Base-by-base conservation (phyloP, 169 alveolate genomes). In the Cryptosporidium parvum region DNA sequence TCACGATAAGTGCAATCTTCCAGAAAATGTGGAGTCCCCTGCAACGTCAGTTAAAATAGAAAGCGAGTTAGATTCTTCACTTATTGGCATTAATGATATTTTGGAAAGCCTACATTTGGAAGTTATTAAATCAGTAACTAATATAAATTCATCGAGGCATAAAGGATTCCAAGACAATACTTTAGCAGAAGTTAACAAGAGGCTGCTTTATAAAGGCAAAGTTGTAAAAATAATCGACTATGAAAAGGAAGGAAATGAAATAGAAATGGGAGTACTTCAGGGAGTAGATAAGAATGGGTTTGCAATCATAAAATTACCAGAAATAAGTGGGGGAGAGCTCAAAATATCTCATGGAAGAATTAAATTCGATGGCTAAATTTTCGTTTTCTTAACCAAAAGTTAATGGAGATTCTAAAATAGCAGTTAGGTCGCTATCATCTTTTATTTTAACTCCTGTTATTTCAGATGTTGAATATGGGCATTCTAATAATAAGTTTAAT, bases 301-400 rank as follows among this genome's bases (percentile, higher is more conserved):
- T 18, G 89, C 89, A 29, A 62, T 80, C 3, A 80, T 80, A 26
- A 61, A 33, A 42, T 44, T 48, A n/a, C 29, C 69, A 10, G 80
- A 80, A 39, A 29, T 33, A 33, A 51, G 9, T 21, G 75, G 23
- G 9, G n/a, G 59, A n/a, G 23, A 59, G 6, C 16, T 61, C 29
- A 45, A 70, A 12, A 6, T 80, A 61, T 61, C 89, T 8, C 89
- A 80, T 80, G 89, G 89, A 21, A 80, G 80, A 80, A 80, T 80
- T 26, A 65, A 33, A 65, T 65, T 65, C 6, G 23, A 21, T 37
- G 75, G 67, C 75, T 33, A 67, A 42, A 23, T 65, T 14, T 16
- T 67, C 10, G 1, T 8, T 44, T 9, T 12, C 14, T 3, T 42
- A 42, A 33, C 12, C 31, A 42, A 80, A 80, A 37, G 59, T n/a